A percentile compares a stretch with the other conserved stretches of the same genome.
phyloP scores from a whole-genome alignment of 495 filamentous ascomycete genomes.

The Cetradonia linearis region DNA sequence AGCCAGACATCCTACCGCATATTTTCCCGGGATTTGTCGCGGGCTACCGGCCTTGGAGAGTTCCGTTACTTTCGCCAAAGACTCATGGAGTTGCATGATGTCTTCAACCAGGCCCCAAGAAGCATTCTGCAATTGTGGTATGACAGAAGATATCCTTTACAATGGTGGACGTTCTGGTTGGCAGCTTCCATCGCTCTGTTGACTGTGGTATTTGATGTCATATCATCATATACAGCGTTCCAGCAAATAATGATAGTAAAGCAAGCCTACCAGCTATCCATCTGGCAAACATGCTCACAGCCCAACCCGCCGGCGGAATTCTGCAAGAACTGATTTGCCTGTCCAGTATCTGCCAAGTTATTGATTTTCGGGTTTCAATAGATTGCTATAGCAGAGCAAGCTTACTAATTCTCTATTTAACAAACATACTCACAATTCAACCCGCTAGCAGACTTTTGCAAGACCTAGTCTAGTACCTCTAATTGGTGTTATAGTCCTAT shows the following conservation, averaged over 20 bases:
- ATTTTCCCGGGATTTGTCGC: conserved; percentile 8
- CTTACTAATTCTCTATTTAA: no score
- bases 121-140: conserved; percentile 22
- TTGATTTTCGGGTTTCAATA: no score
- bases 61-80: conserved; percentile 23
- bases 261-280: not conserved
- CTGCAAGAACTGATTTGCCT: no score
- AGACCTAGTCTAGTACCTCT: no score
- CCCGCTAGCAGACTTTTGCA: no score
- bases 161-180: conserved; percentile 31
- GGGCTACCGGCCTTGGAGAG: conserved; percentile 18
- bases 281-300: conserved; percentile 1
- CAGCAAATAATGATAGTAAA: not conserved
- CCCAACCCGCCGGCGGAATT: not conserved
- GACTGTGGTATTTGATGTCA: conserved; percentile 28
- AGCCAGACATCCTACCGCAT: conserved; percentile 12
- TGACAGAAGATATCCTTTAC: conserved; percentile 25
- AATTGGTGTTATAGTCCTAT: no score
- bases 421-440: no score
- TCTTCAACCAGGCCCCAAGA: conserved; percentile 23
- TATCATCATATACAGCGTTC: conserved; percentile 10
- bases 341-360: no score
- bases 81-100: conserved; percentile 18
- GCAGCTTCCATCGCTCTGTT: conserved; percentile 23
- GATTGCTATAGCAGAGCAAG: no score